phyloP scores from a whole-genome alignment of 2,329 filamentous ascomycete genomes.

The Microsporum canis region DNA sequence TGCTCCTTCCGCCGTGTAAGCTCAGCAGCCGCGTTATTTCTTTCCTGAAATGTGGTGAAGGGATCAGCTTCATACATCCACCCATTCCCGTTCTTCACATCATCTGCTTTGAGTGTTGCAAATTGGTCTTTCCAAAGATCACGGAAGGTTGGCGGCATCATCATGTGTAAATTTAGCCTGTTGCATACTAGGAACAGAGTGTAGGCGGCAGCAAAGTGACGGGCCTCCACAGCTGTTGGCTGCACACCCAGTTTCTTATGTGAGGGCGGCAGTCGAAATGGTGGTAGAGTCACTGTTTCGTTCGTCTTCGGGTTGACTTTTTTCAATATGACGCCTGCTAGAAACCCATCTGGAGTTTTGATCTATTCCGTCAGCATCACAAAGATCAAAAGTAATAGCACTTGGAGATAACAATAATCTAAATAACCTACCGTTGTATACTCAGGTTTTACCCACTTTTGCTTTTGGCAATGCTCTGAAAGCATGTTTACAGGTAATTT shows the following conservation, averaged over 20 bases:
- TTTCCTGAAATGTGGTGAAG: slow-evolving; percentile 67
- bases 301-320: slow-evolving; percentile 68
- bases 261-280: slow-evolving; percentile 66
- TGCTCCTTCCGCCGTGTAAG: slow-evolving; percentile 65
- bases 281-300: slow-evolving; percentile 61
- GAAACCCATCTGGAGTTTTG: slow-evolving; percentile 61
- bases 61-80: slow-evolving; percentile 97
- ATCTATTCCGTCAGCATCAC: slow-evolving; percentile 31
- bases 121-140: slow-evolving; percentile 86
- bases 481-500: slow-evolving; percentile 91
- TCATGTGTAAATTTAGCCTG: slow-evolving; percentile 92
- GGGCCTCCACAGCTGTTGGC: slow-evolving; percentile 75
- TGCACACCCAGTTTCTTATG: slow-evolving; percentile 66
- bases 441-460: slow-evolving; percentile 89
- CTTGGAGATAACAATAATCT: not conserved
- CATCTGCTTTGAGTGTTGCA: slow-evolving; percentile 65
- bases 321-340: slow-evolving; percentile 69
- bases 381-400: not conserved
- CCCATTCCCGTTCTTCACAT: slow-evolving; percentile 61
- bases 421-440: slow-evolving; percentile 60
- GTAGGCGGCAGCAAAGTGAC: slow-evolving; percentile 87
- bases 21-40: slow-evolving; percentile 63
- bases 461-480: slow-evolving; percentile 88
- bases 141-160: slow-evolving; percentile 80
- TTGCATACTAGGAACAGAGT: slow-evolving; percentile 83